A percentile compares a stretch with the other conserved stretches of the same genome.
Conservation (phyloP, 257 asterid species). For the Prunella vulgaris region DNA sequence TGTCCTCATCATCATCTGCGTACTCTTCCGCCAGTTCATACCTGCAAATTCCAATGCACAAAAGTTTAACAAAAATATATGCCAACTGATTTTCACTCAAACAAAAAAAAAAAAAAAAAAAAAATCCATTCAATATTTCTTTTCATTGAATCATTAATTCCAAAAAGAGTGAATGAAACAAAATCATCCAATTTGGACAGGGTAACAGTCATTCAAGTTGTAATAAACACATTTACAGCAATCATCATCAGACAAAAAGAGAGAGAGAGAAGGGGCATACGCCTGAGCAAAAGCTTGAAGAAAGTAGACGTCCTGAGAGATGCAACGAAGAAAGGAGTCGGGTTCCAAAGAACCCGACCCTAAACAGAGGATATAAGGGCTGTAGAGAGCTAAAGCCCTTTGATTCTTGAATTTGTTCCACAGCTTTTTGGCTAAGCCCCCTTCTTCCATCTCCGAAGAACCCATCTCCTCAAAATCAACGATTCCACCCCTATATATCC, state of each 20-base stretch:
- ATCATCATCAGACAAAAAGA: not conserved
- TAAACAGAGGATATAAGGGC: constrained; percentile 48
- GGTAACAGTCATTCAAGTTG: not conserved
- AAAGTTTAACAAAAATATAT: not conserved
- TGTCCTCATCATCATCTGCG: constrained; percentile 71
- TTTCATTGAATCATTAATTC: too few species aligned
- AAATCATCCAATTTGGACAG: not conserved
- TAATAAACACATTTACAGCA: too few species aligned
- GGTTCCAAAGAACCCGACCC: constrained; percentile 53
- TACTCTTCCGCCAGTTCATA: constrained; percentile 59
- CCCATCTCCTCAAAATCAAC: constrained; percentile 27
- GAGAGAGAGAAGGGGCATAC: constrained; percentile 25
- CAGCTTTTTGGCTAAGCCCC: constrained; percentile 48
- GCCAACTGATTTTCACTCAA: not conserved
- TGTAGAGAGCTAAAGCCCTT: constrained; percentile 51
- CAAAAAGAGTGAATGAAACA: too few species aligned
- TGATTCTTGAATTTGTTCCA: constrained; percentile 51
- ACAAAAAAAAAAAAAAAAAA: too few species aligned
- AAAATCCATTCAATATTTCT: too few species aligned
- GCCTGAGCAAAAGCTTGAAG: constrained; percentile 66
- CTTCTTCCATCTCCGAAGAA: constrained; percentile 34
- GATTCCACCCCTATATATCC: not conserved
- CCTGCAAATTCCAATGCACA: constrained; percentile 20
- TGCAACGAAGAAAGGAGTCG: constrained; percentile 37
- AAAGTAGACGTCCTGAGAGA: constrained; percentile 61